phyloP scores from a whole-genome alignment of 2,329 filamentous ascomycete genomes.

The Dothistroma pini region DNA sequence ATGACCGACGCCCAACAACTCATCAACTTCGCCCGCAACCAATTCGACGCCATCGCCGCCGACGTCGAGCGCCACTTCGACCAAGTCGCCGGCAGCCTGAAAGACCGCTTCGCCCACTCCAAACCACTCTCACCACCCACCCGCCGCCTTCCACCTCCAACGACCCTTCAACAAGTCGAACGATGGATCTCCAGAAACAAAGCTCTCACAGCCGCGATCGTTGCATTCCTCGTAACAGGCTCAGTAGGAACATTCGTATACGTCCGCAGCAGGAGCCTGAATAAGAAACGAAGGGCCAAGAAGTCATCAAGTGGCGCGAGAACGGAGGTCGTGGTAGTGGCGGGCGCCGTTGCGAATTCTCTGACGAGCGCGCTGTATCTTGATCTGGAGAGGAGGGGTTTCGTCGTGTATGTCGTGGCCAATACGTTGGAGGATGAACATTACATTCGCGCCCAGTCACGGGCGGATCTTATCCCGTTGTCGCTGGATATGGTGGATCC shows the following conservation, averaged over 20 bases:
- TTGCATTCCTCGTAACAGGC: slow-evolving; percentile 67
- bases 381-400: slow-evolving; percentile 86
- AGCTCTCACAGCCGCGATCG: slow-evolving; percentile 65
- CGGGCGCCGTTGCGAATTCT: slow-evolving; percentile 80
- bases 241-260: slow-evolving; percentile 47
- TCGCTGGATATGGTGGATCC: slow-evolving; percentile 79
- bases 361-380: slow-evolving; percentile 77
- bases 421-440: slow-evolving; percentile 81
- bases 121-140: slow-evolving; percentile 53
- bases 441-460: slow-evolving; percentile 69
- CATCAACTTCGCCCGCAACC: slow-evolving; percentile 33
- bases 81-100: slow-evolving; percentile 64
- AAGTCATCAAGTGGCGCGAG: slow-evolving; percentile 78
- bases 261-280: slow-evolving; percentile 55
- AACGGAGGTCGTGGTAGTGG: slow-evolving; percentile 81
- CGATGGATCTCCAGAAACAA: slow-evolving; percentile 72
- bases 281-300: slow-evolving; percentile 68
- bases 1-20: slow-evolving; percentile 38
- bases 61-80: slow-evolving; percentile 81
- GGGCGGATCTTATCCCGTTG: slow-evolving; percentile 76
- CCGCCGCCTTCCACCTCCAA: slow-evolving; percentile 38
- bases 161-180: slow-evolving; percentile 57
- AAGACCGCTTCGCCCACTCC: slow-evolving; percentile 70
- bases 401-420: slow-evolving; percentile 89
- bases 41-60: slow-evolving; percentile 62